Conservation (phyloP, 176 grass and related monocot species). For the Hordeum vulgare region DNA sequence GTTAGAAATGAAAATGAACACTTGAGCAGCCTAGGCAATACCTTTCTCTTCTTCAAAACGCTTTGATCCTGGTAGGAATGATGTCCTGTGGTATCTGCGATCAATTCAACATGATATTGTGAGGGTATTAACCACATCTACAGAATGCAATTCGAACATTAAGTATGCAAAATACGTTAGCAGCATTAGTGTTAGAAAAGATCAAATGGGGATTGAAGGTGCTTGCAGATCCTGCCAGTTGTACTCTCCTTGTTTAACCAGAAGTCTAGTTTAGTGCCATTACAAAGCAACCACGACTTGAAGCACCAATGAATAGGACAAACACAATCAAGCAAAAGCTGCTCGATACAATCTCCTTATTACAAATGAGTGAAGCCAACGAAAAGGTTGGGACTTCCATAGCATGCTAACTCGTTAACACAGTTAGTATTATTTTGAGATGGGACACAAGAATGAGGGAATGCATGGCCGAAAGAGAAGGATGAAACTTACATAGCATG, state of each 20-base stretch:
- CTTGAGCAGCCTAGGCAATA: slow-evolving; percentile 18
- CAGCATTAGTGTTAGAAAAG: neutral
- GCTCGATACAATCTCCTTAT: neutral
- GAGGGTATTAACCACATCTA: neutral
- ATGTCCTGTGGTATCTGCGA: slow-evolving; percentile 14
- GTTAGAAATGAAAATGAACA: neutral
- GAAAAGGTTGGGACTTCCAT: neutral
- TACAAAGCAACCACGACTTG: neutral
- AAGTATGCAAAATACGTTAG: slow-evolving; percentile 3
- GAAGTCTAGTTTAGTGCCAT: neutral
- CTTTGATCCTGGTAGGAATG: slow-evolving; percentile 37
- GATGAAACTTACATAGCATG: neutral
- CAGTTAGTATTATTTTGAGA: neutral
- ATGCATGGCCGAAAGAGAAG: neutral
- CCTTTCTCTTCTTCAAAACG: slow-evolving; percentile 79
- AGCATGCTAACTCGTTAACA: slow-evolving; percentile 8
- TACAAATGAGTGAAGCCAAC: slow-evolving; percentile 3
- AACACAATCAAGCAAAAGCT: slow-evolving; percentile 13
- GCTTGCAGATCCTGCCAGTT: neutral
- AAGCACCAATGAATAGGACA: neutral
- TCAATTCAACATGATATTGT: neutral
- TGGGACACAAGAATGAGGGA: neutral
- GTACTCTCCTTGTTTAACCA: neutral
- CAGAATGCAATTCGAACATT: neutral
- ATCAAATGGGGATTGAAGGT: neutral